Conservation (phyloP, 495 filamentous ascomycete species). For the Penicillium dipodomyicola region DNA sequence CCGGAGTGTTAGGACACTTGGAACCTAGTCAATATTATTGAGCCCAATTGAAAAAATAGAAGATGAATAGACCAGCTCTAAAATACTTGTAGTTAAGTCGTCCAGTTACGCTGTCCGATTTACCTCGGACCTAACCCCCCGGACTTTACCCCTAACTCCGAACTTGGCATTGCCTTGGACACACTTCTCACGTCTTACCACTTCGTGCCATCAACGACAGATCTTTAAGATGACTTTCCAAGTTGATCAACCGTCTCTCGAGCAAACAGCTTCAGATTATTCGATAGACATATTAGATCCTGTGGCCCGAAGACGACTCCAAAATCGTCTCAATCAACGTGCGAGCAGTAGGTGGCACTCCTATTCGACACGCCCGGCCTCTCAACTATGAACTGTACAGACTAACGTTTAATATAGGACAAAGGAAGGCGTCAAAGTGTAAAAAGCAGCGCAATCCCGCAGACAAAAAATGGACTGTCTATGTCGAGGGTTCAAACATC, state of each 20-base stretch:
- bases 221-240: background rate
- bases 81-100: background rate
- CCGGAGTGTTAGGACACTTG: background rate
- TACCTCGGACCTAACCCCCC: background rate
- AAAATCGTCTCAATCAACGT: slow-evolving; percentile 30
- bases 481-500: slow-evolving; percentile 12
- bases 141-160: slow-evolving; percentile 5
- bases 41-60: background rate
- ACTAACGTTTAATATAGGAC: slow-evolving; percentile 6
- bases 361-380: background rate
- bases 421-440: slow-evolving; percentile 15
- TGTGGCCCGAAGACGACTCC: slow-evolving; percentile 17
- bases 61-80: background rate
- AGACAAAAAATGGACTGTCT: slow-evolving; percentile 21
- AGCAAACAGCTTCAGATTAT: background rate
- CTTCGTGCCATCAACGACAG: background rate
- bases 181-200: background rate
- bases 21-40: background rate
- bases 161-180: no score
- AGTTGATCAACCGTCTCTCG: background rate
- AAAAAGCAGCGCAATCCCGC: background rate
- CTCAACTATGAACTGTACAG: no score
- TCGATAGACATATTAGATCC: slow-evolving; percentile 9
- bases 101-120: background rate
- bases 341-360: slow-evolving; percentile 21